These are phyloP conservation scores for Eleusine indica DNA, from an alignment of 176 grass and related monocot species.

Conservation along the genomic window DNA sequence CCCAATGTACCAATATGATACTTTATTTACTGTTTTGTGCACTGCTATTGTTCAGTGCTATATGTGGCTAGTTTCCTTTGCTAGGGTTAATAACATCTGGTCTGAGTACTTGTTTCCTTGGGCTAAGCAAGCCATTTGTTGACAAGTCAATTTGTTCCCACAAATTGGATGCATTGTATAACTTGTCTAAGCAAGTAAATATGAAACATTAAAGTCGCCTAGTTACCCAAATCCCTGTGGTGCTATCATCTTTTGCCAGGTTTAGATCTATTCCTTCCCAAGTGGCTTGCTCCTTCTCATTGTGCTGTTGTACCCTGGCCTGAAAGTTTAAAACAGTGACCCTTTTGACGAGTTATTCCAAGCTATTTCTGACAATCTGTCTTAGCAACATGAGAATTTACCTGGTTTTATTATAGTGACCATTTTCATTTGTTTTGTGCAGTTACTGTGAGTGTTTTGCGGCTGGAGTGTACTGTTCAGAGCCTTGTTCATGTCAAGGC, in stretches of 20 bases:
- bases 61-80: background rate
- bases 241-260: background rate
- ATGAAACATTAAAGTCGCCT: background rate
- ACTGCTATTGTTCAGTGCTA: background rate
- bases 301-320: background rate
- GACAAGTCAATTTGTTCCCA: background rate
- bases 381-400: constrained; percentile 17
- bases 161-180: background rate
- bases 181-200: background rate
- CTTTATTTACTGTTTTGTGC: background rate
- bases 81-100: background rate
- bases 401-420: constrained; percentile 2
- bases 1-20: background rate
- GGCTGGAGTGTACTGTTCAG: constrained; percentile 97
- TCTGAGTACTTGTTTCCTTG: background rate
- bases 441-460: constrained; percentile 99
- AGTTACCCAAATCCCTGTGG: background rate
- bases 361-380: background rate
- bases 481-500: constrained; percentile 88
- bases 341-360: constrained; percentile 25
- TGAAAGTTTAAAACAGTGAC: background rate
- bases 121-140: background rate
- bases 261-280: constrained; percentile 6
- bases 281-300: background rate
- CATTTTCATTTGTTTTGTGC: constrained; percentile 20